Percentiles rank a stretch among this genome's conserved stretches.
phyloP scores from a whole-genome alignment of 2,329 filamentous ascomycete genomes.

The Biscogniauxia sp. region DNA sequence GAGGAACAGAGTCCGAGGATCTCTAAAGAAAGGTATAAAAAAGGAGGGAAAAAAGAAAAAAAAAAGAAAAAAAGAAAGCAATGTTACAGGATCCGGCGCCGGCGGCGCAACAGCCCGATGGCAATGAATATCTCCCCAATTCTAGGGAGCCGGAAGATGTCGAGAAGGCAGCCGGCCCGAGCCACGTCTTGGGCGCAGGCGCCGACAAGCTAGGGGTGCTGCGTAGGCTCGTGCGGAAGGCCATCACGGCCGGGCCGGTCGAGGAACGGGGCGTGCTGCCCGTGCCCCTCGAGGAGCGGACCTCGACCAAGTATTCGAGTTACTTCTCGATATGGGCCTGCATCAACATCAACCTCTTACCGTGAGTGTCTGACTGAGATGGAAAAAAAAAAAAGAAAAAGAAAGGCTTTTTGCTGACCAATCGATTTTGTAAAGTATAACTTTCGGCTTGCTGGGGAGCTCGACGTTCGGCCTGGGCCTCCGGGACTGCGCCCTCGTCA shows the following conservation, averaged over 20 bases:
- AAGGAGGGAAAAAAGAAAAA: too few species aligned
- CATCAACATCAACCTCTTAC: slow-evolving; percentile 31
- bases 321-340: slow-evolving; percentile 32
- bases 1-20: too few species aligned
- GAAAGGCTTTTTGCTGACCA: slow-evolving; percentile 1
- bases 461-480: slow-evolving; percentile 53
- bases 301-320: slow-evolving; percentile 28
- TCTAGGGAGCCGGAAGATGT: slow-evolving; percentile 2
- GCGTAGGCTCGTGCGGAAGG: slow-evolving; percentile 4
- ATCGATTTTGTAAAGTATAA: slow-evolving; percentile 42
- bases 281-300: slow-evolving; percentile 28
- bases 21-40: too few species aligned
- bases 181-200: slow-evolving; percentile 6
- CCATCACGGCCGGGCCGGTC: slow-evolving; percentile 19
- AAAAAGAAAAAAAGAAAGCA: too few species aligned
- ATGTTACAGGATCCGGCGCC: neutral
- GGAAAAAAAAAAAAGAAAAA: neutral
- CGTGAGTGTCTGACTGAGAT: slow-evolving; percentile 16
- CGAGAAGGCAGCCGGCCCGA: slow-evolving; percentile 12
- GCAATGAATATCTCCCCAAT: neutral
- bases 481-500: slow-evolving; percentile 55
- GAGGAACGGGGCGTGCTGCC: slow-evolving; percentile 30
- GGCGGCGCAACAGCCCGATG: neutral
- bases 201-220: neutral
- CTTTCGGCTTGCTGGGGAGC: slow-evolving; percentile 63